Evolutionary conservation across 495 filamentous ascomycete genomes (phyloP).

Genomic region (Recurvomyces mirabilis): DNA sequence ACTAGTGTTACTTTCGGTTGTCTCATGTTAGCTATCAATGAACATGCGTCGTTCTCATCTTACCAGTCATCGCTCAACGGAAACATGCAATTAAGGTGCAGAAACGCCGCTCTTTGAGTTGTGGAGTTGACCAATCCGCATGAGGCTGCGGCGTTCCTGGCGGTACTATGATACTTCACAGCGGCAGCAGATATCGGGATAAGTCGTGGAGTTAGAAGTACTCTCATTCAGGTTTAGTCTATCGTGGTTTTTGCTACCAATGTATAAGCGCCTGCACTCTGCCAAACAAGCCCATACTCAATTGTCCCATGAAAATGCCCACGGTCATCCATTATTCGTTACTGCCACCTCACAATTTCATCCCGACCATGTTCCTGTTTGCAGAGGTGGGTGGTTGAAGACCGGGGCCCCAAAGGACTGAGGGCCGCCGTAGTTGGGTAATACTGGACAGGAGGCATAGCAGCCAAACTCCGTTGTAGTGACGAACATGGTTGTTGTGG

Average conservation of each 20-base stretch:
- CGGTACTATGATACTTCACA: too few species aligned
- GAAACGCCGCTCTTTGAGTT: too few species aligned
- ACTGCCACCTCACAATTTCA: too few species aligned
- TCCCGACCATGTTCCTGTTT: too few species aligned
- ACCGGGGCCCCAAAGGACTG: constrained; percentile 1
- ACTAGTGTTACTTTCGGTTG: not conserved
- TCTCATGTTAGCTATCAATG: constrained; percentile 6
- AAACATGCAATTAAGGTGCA: too few species aligned
- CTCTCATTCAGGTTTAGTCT: not conserved
- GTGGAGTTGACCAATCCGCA: too few species aligned
- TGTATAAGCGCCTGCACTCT: not conserved
- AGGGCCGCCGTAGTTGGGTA: not conserved
- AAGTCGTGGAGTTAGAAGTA: too few species aligned
- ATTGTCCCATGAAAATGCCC: constrained; percentile 1
- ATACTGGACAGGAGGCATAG: constrained; percentile 1
- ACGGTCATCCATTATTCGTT: not conserved
- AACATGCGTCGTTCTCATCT: constrained; percentile 3
- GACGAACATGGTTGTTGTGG: constrained; percentile 5
- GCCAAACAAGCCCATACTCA: not conserved
- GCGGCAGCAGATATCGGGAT: too few species aligned
- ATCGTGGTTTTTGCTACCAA: not conserved
- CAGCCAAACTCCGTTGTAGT: constrained; percentile 6
- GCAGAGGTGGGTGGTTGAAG: too few species aligned
- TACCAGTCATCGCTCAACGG: too few species aligned
- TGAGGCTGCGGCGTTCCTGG: too few species aligned